Base-by-base conservation (phyloP, 1,139 yeast species). In the Yamadazyma taylorii region DNA sequence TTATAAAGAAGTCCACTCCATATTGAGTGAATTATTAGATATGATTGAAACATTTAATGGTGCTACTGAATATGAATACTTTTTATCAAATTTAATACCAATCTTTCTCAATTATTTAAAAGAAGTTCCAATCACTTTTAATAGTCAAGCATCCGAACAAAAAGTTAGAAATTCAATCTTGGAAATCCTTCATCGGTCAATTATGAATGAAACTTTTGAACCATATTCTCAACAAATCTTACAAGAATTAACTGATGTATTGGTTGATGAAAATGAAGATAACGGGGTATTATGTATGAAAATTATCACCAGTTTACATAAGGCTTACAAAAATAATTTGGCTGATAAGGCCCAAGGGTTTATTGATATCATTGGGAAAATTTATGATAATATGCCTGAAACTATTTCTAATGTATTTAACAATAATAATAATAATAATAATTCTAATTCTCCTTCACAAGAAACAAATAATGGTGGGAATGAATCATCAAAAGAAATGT, bases 251-350 rank as follows among this genome's bases (percentile, higher is more conserved):
- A 78, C 82, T 53, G 62, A 65, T 24, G 66, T 85, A 13, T 66
- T 92, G 42, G 78, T 76, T 16, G 70, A 65, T 13, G 99, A 94
- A 56, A 92, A 94, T 56, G 99, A 94, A 61, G 97, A 90, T 48
- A 92, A 92, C 56, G 98, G 97, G 34, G 89, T 89, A 1, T 70
- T 89, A 39, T 85, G 95, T 57, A 83, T 90, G 85, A 90, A 88
- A 58, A 82, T 89, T 38, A 74, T 90, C 39, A 88, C 97, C n/a
- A 78, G 85, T 33, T 67, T 92, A 40, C 96, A 90, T 63, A 85
- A 94, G 58, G 79, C 94, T 0, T 92, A 85, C 65, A 90, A 87
- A 62, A 61, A 75, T 14, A 70, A 73, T 29, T 66, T 90, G 40
- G 69, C 75, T 12, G 90, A 81, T 15, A 83, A 83, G 50, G 95